These are phyloP conservation scores for Trichocladium antarcticum DNA, from an alignment of 495 filamentous ascomycete genomes.

Conservation along the genomic window DNA sequence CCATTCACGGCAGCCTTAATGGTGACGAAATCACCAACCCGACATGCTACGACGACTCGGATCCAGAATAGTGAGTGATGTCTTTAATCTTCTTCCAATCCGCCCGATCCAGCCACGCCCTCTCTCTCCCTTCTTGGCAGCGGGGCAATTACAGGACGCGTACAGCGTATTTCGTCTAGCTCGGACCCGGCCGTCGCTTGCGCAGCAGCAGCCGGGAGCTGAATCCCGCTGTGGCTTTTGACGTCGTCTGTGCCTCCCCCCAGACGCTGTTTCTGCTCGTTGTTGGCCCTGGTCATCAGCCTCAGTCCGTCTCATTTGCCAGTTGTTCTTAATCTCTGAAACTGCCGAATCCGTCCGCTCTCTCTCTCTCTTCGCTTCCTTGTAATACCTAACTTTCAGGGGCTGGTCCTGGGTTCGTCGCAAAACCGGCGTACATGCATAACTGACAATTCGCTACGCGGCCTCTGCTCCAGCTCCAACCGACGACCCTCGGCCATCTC, in stretches of 20 bases:
- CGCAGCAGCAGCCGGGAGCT: conserved; percentile 1
- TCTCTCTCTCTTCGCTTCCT: not conserved
- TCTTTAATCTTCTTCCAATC: not conserved
- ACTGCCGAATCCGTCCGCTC: too few relatives aligned
- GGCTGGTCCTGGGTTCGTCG: not conserved
- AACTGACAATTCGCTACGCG: conserved; percentile 10
- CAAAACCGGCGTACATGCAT: too few relatives aligned
- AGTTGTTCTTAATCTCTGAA: not conserved
- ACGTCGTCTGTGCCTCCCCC: conserved; percentile 19
- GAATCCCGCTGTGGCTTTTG: not conserved
- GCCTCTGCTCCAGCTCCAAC: conserved; percentile 6
- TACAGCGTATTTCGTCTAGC: not conserved
- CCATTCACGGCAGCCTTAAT: not conserved
- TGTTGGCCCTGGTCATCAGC: conserved; percentile 16
- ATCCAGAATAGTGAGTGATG: conserved; percentile 16
- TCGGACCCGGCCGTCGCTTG: too few relatives aligned
- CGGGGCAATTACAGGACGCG: too few relatives aligned
- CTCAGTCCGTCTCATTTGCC: not conserved
- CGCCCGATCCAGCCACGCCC: not conserved
- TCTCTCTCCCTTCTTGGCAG: too few relatives aligned
- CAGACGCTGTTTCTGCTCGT: conserved; percentile 10
- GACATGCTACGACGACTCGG: conserved; percentile 13
- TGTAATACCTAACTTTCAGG: conserved; percentile 5
- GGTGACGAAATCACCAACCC: not conserved
- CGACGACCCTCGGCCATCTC: conserved; percentile 45